phyloP scores from a whole-genome alignment of 768 basidiomycete species.

The Leccinum rimulosum region DNA sequence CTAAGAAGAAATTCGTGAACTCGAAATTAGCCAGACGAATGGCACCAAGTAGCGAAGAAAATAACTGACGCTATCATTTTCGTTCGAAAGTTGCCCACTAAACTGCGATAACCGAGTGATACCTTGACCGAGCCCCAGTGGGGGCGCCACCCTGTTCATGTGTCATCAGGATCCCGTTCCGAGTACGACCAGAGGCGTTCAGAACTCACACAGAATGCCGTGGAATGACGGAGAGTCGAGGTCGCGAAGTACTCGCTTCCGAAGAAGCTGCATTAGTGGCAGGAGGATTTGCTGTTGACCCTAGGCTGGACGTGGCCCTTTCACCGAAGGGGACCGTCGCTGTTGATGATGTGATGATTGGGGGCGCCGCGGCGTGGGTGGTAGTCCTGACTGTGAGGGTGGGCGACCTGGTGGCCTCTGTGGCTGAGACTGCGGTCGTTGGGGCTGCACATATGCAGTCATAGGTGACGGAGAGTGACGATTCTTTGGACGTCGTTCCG shows the following conservation, averaged over 20 bases:
- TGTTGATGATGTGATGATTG: slow-evolving; percentile 32
- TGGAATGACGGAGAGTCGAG: too few relatives aligned
- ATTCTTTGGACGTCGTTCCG: slow-evolving; percentile 1
- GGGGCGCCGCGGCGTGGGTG: slow-evolving; percentile 45
- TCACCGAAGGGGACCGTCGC: slow-evolving; percentile 33
- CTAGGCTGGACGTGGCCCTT: slow-evolving; percentile 34
- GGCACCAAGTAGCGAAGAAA: background rate
- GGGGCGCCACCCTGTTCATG: slow-evolving; percentile 30
- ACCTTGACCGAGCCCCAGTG: slow-evolving; percentile 59
- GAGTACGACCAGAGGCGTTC: background rate
- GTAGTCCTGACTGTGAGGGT: slow-evolving; percentile 47
- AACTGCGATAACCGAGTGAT: slow-evolving; percentile 65
- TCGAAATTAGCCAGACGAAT: background rate
- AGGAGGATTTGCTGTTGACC: slow-evolving; percentile 23
- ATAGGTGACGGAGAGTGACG: slow-evolving; percentile 48
- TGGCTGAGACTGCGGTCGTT: slow-evolving; percentile 61
- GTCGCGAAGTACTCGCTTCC: too few relatives aligned
- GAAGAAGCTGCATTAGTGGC: slow-evolving; percentile 16
- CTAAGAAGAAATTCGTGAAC: slow-evolving; percentile 28
- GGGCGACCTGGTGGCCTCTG: slow-evolving; percentile 47
- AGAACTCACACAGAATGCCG: slow-evolving; percentile 24
- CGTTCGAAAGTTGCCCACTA: slow-evolving; percentile 59
- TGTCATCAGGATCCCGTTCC: slow-evolving; percentile 14
- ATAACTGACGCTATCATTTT: slow-evolving; percentile 43
- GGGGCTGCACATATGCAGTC: slow-evolving; percentile 41